A percentile compares a stretch with the other conserved stretches of the same genome.
phyloP scores from a whole-genome alignment of 1,284 basidiomycete species.

The Chalciporus sp. region DNA sequence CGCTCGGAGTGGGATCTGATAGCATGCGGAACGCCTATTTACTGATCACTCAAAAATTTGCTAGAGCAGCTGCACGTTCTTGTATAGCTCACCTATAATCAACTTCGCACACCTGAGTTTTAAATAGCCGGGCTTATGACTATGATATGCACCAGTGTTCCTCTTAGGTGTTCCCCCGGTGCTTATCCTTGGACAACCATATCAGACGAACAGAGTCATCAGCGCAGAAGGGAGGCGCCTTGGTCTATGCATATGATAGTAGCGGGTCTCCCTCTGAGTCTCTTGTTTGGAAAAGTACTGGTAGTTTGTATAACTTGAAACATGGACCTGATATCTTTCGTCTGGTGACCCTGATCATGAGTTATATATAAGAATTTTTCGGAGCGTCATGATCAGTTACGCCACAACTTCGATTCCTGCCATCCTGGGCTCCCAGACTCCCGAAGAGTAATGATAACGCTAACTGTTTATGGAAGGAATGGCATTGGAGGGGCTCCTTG shows the following conservation, averaged over 20 bases:
- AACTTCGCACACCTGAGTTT: slow-evolving; percentile 15
- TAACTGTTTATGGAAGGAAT: no score
- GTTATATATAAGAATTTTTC: no score
- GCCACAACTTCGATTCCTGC: no score
- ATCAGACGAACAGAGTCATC: slow-evolving; percentile 5
- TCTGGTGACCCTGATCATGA: no score
- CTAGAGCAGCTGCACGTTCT: slow-evolving; percentile 9
- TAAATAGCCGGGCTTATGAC: slow-evolving; percentile 25
- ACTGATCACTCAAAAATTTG: neutral
- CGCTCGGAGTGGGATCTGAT: neutral
- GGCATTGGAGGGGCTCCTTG: neutral
- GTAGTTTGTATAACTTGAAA: neutral
- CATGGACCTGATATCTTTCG: no score
- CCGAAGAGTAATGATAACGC: no score
- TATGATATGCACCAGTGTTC: slow-evolving; percentile 26
- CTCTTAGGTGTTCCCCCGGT: slow-evolving; percentile 18
- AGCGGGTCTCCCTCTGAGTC: slow-evolving; percentile 7
- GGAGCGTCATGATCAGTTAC: no score
- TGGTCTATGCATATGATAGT: neutral
- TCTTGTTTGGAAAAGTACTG: neutral
- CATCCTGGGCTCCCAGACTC: neutral
- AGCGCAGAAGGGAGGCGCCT: slow-evolving; percentile 1
- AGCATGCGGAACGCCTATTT: neutral
- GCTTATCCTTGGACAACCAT: slow-evolving; percentile 12
- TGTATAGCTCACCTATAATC: neutral